phyloP scores from a whole-genome alignment of 2,329 filamentous ascomycete species.

The Trichophyton schoenleinii region DNA sequence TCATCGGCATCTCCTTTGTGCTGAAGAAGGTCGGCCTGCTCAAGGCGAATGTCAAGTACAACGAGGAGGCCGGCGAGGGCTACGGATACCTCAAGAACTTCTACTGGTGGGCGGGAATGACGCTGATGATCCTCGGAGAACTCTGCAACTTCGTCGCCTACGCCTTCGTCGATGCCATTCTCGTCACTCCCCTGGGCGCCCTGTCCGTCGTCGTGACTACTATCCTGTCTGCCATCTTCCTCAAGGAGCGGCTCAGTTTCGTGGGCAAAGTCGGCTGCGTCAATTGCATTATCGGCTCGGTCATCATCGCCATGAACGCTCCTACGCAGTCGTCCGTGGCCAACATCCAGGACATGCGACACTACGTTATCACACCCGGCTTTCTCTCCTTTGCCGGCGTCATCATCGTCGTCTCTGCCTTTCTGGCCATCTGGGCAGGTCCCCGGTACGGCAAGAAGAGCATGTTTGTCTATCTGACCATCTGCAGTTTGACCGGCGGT shows the following conservation, averaged over 20 bases:
- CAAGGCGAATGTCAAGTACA: slow-evolving; percentile 89
- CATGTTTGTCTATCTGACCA: slow-evolving; percentile 94
- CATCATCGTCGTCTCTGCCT: slow-evolving; percentile 58
- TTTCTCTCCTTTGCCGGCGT: slow-evolving; percentile 78
- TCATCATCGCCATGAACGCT: slow-evolving; percentile 90
- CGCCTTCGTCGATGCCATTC: slow-evolving; percentile 88
- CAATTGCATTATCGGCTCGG: slow-evolving; percentile 81
- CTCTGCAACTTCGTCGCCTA: slow-evolving; percentile 97
- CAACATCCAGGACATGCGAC: slow-evolving; percentile 84
- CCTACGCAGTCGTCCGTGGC: slow-evolving; percentile 72
- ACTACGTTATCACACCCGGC: slow-evolving; percentile 71
- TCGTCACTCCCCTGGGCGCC: slow-evolving; percentile 85
- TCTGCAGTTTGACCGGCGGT: slow-evolving; percentile 89
- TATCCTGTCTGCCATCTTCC: slow-evolving; percentile 80
- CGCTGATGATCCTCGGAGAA: slow-evolving; percentile 89
- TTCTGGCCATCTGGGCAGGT: slow-evolving; percentile 67
- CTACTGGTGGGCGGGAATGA: slow-evolving; percentile 96
- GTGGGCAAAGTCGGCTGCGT: slow-evolving; percentile 95
- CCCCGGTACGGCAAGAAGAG: slow-evolving; percentile 89
- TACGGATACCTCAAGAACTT: slow-evolving; percentile 93
- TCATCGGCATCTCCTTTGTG: slow-evolving; percentile 91
- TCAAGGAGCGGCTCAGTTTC: slow-evolving; percentile 90
- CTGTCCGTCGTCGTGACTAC: slow-evolving; percentile 87
- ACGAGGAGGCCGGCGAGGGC: slow-evolving; percentile 87
- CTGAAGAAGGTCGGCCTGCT: slow-evolving; percentile 87